Percentiles rank a stretch among this genome's conserved stretches.
phyloP scores from a whole-genome alignment of 345 rosid species.

The Boechera stricta region DNA sequence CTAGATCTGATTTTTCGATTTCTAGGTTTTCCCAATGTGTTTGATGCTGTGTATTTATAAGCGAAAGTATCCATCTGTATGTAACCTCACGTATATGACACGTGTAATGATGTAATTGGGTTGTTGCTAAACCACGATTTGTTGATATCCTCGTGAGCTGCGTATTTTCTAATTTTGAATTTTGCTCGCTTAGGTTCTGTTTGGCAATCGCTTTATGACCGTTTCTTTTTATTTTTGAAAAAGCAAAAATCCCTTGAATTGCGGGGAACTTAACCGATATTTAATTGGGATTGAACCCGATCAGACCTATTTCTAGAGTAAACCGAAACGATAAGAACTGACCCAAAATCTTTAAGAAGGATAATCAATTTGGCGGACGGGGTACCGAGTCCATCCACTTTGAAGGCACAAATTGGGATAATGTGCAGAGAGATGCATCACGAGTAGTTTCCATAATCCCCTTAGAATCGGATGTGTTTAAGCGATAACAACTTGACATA shows the following conservation, averaged over 20 bases:
- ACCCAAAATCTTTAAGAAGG: slow-evolving; percentile 30
- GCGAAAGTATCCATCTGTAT: not conserved
- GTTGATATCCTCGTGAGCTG: slow-evolving; percentile 33
- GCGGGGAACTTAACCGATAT: not conserved
- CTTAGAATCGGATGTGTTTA: too few relatives aligned
- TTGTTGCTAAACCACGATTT: slow-evolving; percentile 13
- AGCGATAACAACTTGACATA: not conserved
- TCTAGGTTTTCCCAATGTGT: not conserved
- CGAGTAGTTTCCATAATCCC: too few relatives aligned
- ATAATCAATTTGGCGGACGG: too few relatives aligned
- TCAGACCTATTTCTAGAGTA: not conserved
- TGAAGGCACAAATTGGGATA: too few relatives aligned
- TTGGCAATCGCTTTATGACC: slow-evolving; percentile 12
- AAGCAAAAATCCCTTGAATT: slow-evolving; percentile 23
- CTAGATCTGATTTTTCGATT: slow-evolving; percentile 20
- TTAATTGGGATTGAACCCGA: slow-evolving; percentile 34
- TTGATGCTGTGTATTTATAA: slow-evolving; percentile 40
- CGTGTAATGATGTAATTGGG: slow-evolving; percentile 45
- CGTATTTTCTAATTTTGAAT: slow-evolving; percentile 42
- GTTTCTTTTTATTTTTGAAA: slow-evolving; percentile 36
- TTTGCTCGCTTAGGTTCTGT: slow-evolving; percentile 38
- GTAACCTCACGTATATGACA: slow-evolving; percentile 36
- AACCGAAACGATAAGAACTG: slow-evolving; percentile 37
- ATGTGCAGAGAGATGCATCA: too few relatives aligned
- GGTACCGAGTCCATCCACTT: too few relatives aligned